Percentiles rank a stretch among this genome's conserved stretches.
Conservation (phyloP, 148 eudicot species). For the Spergularia marina region DNA sequence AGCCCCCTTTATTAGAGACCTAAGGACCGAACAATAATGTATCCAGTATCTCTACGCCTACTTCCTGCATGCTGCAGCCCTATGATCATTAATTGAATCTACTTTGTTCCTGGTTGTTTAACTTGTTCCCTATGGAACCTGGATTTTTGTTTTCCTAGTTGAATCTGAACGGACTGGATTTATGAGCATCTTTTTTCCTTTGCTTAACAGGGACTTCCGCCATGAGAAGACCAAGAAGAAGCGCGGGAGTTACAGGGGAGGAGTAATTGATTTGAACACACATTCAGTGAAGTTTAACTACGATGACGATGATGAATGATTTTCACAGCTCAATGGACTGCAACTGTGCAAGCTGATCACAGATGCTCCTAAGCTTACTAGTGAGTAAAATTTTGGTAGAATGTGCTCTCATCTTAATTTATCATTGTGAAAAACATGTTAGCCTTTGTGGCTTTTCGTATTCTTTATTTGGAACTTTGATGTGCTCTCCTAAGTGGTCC, state of each 20-base stretch:
- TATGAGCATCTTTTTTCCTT: background rate
- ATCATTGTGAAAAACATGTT: background rate
- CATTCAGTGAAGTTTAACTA: constrained; percentile 84
- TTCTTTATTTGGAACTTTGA: background rate
- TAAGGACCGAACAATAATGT: too few relatives aligned
- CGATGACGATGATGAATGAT: constrained; percentile 60
- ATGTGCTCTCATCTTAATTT: background rate
- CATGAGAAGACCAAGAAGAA: constrained; percentile 97
- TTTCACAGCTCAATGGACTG: background rate
- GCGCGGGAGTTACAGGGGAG: constrained; percentile 96
- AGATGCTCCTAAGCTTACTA: background rate
- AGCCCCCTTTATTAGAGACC: background rate
- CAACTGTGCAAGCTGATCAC: background rate
- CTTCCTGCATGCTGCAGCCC: too few relatives aligned
- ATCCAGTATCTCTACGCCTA: too few relatives aligned
- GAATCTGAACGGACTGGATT: background rate
- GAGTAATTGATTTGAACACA: constrained; percentile 69
- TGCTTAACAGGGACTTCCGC: constrained; percentile 66
- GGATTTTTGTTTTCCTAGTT: background rate
- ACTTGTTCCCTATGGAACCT: background rate
- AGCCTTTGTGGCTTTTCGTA: background rate
- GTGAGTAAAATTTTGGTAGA: constrained; percentile 25
- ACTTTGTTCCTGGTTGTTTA: background rate
- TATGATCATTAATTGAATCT: background rate
- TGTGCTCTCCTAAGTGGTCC: background rate